Base-by-base conservation (phyloP, 2,329 filamentous ascomycete species). In the Colletotrichum sp. region DNA sequence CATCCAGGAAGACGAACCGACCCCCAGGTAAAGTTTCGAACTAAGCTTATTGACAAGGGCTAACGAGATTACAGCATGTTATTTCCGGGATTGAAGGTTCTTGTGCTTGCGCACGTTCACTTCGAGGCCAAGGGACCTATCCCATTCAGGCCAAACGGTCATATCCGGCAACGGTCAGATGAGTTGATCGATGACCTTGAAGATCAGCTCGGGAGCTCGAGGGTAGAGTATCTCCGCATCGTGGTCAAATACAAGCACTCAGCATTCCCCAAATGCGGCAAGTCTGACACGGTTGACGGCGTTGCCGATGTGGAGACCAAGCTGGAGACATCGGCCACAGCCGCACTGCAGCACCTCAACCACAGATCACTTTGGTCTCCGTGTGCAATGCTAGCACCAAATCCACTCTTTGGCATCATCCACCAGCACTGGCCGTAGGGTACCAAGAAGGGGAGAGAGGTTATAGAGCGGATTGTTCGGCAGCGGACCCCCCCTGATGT, bases 131-230 rank as follows among this genome's bases (percentile, higher is more conserved):
- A 55, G 36, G n/a, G 13, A 34, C 32, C 62, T 26, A 15, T 44
- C 32, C 62, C 62, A 39, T 26, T 16, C 71, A 78, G 10, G 52
- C 55, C 34, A 21, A n/a, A 72, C 71, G 71, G 75, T 10, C 82
- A 86, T 69, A 36, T 79, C 10, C 83, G 83, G 36, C 84, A 87
- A 63, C 87, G 84, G 52, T 88, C 91, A 0, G 90, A 92, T 15
- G 86, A 90, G 55, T 83, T 93, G 36, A 91, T 93, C 18, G 87
- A 90, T 28, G 90, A 92, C 72, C 84, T 93, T 13, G 90, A 93
- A 79, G 83, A 85, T 34, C 88, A 92, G 71, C 87, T 93, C 4
- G 90, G 91, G 34, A 85, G 86, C 69, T 84, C 84, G 5, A 81
- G 81, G 24, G 86, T 85, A 18, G 85, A 88, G 39, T 93, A 91